Percentiles rank a stretch among this genome's conserved stretches.
Conservation (phyloP, 1,284 basidiomycete species). For the Malassezia cuniculi region DNA sequence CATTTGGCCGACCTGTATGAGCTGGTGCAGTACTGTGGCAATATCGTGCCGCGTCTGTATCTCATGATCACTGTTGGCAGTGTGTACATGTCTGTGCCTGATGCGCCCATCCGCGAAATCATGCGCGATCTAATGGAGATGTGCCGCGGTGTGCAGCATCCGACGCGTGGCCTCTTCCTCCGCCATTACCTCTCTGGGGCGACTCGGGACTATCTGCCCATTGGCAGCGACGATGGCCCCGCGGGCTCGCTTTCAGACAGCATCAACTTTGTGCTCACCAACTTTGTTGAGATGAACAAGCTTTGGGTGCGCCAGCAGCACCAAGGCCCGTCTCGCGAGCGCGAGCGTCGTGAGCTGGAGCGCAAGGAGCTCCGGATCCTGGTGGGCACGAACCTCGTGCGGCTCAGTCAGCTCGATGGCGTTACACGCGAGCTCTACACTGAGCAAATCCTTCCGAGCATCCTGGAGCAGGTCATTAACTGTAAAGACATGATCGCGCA, state of each 20-base stretch:
- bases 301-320: constrained; percentile 45
- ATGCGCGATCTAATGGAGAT: constrained; percentile 46
- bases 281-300: constrained; percentile 46
- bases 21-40: constrained; percentile 44
- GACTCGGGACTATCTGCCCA: constrained; percentile 41
- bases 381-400: constrained; percentile 44
- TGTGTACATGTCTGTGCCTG: constrained; percentile 45
- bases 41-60: constrained; percentile 43
- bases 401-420: constrained; percentile 44
- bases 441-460: constrained; percentile 35
- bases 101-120: constrained; percentile 44
- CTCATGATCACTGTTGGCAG: constrained; percentile 45
- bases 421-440: constrained; percentile 40
- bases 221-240: constrained; percentile 34
- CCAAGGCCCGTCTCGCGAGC: constrained; percentile 41
- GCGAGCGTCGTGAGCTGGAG: constrained; percentile 43
- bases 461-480: constrained; percentile 44
- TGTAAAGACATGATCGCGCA: constrained; percentile 45
- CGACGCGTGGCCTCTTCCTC: constrained; percentile 42
- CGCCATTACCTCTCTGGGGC: constrained; percentile 43
- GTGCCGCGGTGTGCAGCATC: constrained; percentile 44
- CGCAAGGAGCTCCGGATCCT: constrained; percentile 41
- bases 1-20: constrained; percentile 44
- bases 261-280: constrained; percentile 43
- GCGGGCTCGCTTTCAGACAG: constrained; percentile 39